Evolutionary conservation across 2,329 filamentous ascomycete species (phyloP).

Genomic region (Fusarium albosuccineum): DNA sequence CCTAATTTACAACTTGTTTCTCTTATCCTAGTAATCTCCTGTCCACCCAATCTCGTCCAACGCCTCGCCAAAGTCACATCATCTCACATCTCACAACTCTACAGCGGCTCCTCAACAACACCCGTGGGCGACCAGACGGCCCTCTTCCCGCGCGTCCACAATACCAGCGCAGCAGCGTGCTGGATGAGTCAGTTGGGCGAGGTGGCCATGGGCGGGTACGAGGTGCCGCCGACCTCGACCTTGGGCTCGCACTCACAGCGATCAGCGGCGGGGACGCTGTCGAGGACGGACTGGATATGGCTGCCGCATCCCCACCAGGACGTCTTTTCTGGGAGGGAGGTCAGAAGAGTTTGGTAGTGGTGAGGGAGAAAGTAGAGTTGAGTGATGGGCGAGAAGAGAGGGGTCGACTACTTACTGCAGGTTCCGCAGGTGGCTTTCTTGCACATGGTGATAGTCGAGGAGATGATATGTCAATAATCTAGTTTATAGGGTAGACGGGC

Average conservation of each 20-base stretch:
- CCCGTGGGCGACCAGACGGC: constrained; percentile 48
- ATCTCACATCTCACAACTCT: background rate
- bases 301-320: constrained; percentile 75
- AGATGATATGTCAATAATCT: too few relatives aligned
- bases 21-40: background rate
- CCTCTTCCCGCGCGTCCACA: constrained; percentile 48
- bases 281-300: constrained; percentile 73
- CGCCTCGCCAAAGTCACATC: constrained; percentile 2
- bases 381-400: background rate
- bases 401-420: constrained; percentile 66
- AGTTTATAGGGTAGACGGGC: too few relatives aligned
- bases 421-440: constrained; percentile 71
- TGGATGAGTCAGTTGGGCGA: constrained; percentile 56
- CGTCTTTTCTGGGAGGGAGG: constrained; percentile 39
- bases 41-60: constrained; percentile 7
- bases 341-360: background rate
- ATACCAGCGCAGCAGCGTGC: constrained; percentile 45
- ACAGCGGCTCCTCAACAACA: constrained; percentile 48
- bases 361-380: background rate
- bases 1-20: too few relatives aligned
- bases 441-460: constrained; percentile 65
- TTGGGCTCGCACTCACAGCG: constrained; percentile 76
- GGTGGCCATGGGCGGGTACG: constrained; percentile 74
- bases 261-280: constrained; percentile 66
- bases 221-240: constrained; percentile 69